Percentiles rank a stretch among this genome's conserved stretches.
These are phyloP conservation scores for Iris pallida DNA, from an alignment of 116 monocot species.

Conservation along the genomic window DNA sequence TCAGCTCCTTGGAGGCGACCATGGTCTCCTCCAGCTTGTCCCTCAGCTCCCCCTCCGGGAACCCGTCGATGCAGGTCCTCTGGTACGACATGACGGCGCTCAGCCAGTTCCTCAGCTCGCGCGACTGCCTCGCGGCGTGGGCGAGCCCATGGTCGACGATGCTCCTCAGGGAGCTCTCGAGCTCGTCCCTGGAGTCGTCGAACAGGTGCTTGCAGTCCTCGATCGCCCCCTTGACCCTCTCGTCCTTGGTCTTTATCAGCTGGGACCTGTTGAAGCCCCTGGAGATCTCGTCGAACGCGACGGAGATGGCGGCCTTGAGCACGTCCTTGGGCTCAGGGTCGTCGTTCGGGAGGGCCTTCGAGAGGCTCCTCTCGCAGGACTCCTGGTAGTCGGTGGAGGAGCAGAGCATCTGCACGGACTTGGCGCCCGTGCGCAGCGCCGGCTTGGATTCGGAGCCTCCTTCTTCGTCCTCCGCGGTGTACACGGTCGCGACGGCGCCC, in stretches of 20 bases:
- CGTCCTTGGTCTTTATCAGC: conserved; percentile 23
- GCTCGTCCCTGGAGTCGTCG: conserved; percentile 46
- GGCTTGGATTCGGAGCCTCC: neutral
- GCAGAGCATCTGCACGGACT: conserved; percentile 32
- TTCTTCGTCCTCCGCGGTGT: neutral
- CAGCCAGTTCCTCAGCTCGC: conserved; percentile 24
- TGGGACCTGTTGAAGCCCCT: conserved; percentile 32
- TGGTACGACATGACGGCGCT: conserved; percentile 74
- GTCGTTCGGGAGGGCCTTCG: conserved; percentile 14
- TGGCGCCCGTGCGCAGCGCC: neutral
- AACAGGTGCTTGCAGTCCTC: conserved; percentile 57
- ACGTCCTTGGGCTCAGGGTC: conserved; percentile 46
- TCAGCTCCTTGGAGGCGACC: conserved; percentile 50
- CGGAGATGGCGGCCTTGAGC: conserved; percentile 50
- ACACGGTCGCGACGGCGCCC: conserved; percentile 20
- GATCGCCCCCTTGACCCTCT: conserved; percentile 49
- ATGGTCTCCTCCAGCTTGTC: conserved; percentile 54
- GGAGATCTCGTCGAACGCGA: conserved; percentile 26
- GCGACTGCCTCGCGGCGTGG: conserved; percentile 22
- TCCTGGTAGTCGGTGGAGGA: conserved; percentile 50
- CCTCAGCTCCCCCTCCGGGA: conserved; percentile 60
- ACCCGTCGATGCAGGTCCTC: conserved; percentile 76
- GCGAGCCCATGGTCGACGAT: conserved; percentile 20
- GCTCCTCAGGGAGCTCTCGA: conserved; percentile 29
- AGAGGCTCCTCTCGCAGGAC: conserved; percentile 48